Base-by-base conservation (phyloP, 129 eudicot genomes). In the Saussurea involucrata region DNA sequence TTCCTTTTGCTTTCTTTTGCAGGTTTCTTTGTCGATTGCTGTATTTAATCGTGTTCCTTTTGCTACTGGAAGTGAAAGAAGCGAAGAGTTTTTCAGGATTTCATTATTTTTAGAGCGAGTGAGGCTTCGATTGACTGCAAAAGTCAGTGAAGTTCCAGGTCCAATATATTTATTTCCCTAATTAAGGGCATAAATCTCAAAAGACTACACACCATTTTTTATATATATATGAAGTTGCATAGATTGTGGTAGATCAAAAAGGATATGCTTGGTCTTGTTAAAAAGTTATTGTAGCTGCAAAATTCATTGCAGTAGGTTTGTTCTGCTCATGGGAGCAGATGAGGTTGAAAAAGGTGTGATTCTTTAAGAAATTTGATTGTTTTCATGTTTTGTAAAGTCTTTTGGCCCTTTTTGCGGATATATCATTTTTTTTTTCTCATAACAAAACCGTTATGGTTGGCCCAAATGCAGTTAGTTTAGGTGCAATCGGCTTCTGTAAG, bases 221-320 rank as follows among this genome's bases (percentile, higher is more conserved):
- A n/a, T n/a, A n/a, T 17, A 53, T 24, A n/a, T 33, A 31, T 55
- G 20, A 67, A 74, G 64, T 74, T 81, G 63, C 71, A 73, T 80
- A 66, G 79, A 67, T 80, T 74, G 70, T 80, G 37, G 57, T 6
- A 53, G 79, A 80, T 80, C 74, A 73, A 66, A 40, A 72, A 33
- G 73, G 72, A 67, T 27, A 74, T 44, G 34, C 64, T 80, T 73
- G 73, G 66, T 80, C 79, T 77, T 68, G 75, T 77, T 53, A 34
- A 29, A 71, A 71, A 79, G 66, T 53, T 15, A 71, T 32, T 79
- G 36, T 57, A 68, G 69, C 40, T 80, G 74, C 63, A 55, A 66
- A 4, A 73, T 34, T 44, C 37, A 65, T 64, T 78, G 27, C 32
- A 42, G 66, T 67, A 29, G 73, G 72, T 64, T 53, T 22, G 63